These are phyloP conservation scores for Pyronema omphalodes DNA, from an alignment of 495 filamentous ascomycete species.

Conservation along the genomic window DNA sequence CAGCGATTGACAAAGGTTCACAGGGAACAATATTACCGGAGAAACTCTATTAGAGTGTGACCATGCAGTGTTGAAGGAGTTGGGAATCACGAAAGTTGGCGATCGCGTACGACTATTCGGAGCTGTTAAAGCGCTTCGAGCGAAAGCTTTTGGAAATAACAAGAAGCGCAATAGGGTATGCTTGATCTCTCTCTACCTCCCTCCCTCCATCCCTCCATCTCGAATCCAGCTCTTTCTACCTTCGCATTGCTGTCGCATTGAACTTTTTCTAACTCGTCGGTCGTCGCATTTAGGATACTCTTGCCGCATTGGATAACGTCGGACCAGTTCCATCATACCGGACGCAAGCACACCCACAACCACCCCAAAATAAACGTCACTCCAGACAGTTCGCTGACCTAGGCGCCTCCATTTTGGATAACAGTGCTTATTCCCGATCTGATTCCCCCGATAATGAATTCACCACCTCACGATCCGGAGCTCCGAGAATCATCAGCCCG, in stretches of 20 bases:
- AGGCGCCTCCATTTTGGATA: constrained; percentile 17
- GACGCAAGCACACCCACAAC: constrained; percentile 27
- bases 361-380: constrained; percentile 49
- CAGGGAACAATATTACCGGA: constrained; percentile 86
- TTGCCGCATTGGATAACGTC: constrained; percentile 42
- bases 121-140: constrained; percentile 80
- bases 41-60: constrained; percentile 94
- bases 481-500: constrained; percentile 18
- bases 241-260: constrained; percentile 20
- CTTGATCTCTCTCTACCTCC: no score
- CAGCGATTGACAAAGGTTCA: constrained; percentile 3
- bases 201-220: neutral
- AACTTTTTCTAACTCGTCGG: constrained; percentile 4
- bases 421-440: constrained; percentile 15
- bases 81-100: constrained; percentile 95
- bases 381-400: constrained; percentile 40
- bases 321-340: constrained; percentile 18
- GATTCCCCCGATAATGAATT: constrained; percentile 22
- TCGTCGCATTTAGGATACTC: constrained; percentile 39
- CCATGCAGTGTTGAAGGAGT: constrained; percentile 86
- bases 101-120: constrained; percentile 89
- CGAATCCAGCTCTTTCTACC: constrained; percentile 16
- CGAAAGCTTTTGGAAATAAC: constrained; percentile 61
- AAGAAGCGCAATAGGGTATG: constrained; percentile 72
- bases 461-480: constrained; percentile 7